A percentile compares a stretch with the other conserved stretches of the same genome.
Conservation (phyloP, 768 basidiomycete species). For the Lentinula lateritia region DNA sequence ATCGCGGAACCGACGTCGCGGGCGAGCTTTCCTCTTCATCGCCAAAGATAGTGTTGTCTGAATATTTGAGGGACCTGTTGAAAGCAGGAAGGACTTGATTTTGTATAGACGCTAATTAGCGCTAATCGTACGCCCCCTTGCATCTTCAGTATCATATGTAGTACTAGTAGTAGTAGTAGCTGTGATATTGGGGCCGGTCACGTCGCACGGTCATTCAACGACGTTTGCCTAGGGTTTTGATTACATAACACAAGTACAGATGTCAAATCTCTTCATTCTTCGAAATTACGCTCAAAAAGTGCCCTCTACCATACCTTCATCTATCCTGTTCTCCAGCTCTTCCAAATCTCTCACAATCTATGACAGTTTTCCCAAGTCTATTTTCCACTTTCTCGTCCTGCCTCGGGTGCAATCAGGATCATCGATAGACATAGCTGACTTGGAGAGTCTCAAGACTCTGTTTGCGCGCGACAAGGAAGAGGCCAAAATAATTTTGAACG, state of each 20-base stretch:
- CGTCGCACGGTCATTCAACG: too few relatives aligned
- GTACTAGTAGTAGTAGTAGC: too few relatives aligned
- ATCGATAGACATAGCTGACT: conserved; percentile 24
- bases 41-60: conserved; percentile 44
- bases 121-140: conserved; percentile 4
- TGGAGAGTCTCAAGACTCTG: conserved; percentile 53
- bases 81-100: conserved; percentile 30
- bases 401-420: conserved; percentile 45
- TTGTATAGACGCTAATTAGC: neutral
- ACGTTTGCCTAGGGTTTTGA: too few relatives aligned
- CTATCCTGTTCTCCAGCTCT: conserved; percentile 54
- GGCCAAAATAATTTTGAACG: conserved; percentile 48
- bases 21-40: conserved; percentile 11
- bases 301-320: conserved; percentile 49
- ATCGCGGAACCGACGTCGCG: conserved; percentile 13
- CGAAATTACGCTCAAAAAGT: conserved; percentile 54
- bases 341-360: conserved; percentile 57
- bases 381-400: conserved; percentile 85
- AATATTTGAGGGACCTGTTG: conserved; percentile 58
- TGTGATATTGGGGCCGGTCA: too few relatives aligned
- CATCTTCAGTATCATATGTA: neutral
- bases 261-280: conserved; percentile 50
- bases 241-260: conserved; percentile 12
- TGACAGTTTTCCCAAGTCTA: conserved; percentile 77
- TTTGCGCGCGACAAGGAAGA: conserved; percentile 45